These are phyloP conservation scores for Tolypocladium capitatum DNA, from an alignment of 2,329 filamentous ascomycete species.

Conservation along the genomic window DNA sequence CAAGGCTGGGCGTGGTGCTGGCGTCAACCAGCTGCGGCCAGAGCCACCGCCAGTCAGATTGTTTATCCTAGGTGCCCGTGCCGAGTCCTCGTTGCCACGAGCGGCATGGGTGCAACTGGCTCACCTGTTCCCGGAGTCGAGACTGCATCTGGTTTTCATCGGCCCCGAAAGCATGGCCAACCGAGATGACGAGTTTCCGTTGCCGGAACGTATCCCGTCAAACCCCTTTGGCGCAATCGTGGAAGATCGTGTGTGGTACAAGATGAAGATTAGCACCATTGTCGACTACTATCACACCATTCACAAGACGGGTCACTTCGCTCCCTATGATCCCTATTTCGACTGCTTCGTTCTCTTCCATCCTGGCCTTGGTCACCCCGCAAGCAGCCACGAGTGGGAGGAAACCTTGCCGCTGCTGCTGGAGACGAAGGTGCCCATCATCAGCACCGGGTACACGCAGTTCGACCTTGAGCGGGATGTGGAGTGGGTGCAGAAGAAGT, in stretches of 20 bases:
- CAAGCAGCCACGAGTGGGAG: conserved; percentile 86
- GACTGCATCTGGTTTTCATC: conserved; percentile 85
- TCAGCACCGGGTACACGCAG: conserved; percentile 92
- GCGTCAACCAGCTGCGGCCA: conserved; percentile 67
- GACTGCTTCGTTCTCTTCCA: conserved; percentile 97
- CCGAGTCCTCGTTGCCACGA: conserved; percentile 91
- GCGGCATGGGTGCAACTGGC: conserved; percentile 88
- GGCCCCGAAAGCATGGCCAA: conserved; percentile 94
- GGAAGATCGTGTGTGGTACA: conserved; percentile 76
- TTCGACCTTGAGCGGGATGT: conserved; percentile 90
- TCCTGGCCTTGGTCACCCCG: conserved; percentile 87
- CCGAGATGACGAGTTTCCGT: conserved; percentile 81
- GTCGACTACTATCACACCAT: conserved; percentile 98
- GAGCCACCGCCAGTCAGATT: conserved; percentile 80
- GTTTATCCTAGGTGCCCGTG: conserved; percentile 87
- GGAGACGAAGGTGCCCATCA: conserved; percentile 89
- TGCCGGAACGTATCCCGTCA: conserved; percentile 67
- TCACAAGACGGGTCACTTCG: conserved; percentile 80
- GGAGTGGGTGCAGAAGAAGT: conserved; percentile 76
- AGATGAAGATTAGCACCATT: conserved; percentile 93
- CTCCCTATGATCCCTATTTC: conserved; percentile 95
- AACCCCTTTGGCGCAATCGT: conserved; percentile 94
- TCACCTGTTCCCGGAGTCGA: conserved; percentile 88
- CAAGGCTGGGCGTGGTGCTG: conserved; percentile 57
- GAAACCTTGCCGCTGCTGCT: conserved; percentile 79